Conservation (phyloP, 306 rosid genomes). For the Dalbergia cultrata region DNA sequence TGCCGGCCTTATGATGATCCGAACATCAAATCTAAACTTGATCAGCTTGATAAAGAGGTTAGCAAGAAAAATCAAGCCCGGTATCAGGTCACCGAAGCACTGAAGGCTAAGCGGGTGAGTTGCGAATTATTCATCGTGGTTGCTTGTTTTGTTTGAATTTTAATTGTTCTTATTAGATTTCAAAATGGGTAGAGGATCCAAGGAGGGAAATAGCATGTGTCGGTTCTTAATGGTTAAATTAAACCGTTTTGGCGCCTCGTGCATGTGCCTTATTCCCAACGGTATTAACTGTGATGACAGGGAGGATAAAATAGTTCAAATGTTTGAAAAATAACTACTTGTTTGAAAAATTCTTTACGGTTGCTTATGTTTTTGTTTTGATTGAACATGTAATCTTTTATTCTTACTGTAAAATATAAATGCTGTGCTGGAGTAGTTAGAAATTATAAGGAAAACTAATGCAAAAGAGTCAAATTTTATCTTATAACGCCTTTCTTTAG, state of each 20-base stretch:
- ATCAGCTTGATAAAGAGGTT: conserved; percentile 70
- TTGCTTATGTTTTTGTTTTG: not conserved
- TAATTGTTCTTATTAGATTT: not conserved
- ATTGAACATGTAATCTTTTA: conserved; percentile 1
- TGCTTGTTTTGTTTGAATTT: conserved; percentile 27
- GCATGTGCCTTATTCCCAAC: not conserved
- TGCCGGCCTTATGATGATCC: conserved; percentile 81
- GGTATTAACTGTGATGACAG: not conserved
- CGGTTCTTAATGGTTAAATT: too few species aligned
- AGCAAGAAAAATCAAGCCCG: conserved; percentile 80
- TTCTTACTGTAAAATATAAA: not conserved
- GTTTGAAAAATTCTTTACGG: not conserved
- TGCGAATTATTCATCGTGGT: conserved; percentile 38
- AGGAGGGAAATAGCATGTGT: conserved; percentile 8
- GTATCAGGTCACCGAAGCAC: conserved; percentile 70
- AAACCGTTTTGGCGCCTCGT: not conserved
- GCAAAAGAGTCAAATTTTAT: conserved; percentile 3
- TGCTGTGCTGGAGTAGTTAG: not conserved
- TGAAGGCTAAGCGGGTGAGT: conserved; percentile 94
- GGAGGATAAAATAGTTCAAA: not conserved
- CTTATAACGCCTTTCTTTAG: not conserved
- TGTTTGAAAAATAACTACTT: not conserved
- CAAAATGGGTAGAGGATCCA: conserved; percentile 2
- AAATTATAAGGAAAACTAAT: not conserved
- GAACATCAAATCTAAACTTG: conserved; percentile 68